Evolutionary conservation across 2,329 filamentous ascomycete species (phyloP).

Genomic region (Talaromyces sp.): DNA sequence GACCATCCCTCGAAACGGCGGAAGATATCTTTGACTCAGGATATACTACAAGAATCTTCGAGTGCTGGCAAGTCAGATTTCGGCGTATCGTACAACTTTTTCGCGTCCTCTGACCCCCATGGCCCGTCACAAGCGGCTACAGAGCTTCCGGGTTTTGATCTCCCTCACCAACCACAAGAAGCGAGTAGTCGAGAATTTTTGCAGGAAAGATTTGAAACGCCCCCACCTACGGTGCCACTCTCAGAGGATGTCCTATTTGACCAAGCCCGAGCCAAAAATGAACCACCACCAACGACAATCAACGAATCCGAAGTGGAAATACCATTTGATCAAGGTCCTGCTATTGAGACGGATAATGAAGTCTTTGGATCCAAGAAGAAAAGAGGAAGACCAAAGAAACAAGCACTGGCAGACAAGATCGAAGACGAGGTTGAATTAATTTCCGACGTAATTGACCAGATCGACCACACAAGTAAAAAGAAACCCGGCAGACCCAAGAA

Average conservation of each 20-base stretch:
- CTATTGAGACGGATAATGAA: slow-evolving; percentile 16
- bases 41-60: background rate
- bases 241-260: slow-evolving; percentile 23
- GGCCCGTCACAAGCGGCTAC: background rate
- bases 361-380: slow-evolving; percentile 18
- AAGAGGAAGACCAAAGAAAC: slow-evolving; percentile 26
- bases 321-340: slow-evolving; percentile 22
- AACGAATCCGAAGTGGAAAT: slow-evolving; percentile 18
- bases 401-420: slow-evolving; percentile 4
- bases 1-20: slow-evolving; percentile 8
- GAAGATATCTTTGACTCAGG: slow-evolving; percentile 7
- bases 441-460: background rate
- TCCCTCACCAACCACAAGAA: background rate
- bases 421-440: background rate
- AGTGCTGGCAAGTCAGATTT: background rate
- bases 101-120: slow-evolving; percentile 5
- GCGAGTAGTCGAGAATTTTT: slow-evolving; percentile 15
- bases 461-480: background rate
- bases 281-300: background rate
- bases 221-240: slow-evolving; percentile 35
- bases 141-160: background rate
- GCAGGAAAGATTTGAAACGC: slow-evolving; percentile 23
- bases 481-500: slow-evolving; percentile 6
- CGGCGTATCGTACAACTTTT: slow-evolving; percentile 8
- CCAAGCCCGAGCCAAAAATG: slow-evolving; percentile 6